Conservation (phyloP, 2,329 filamentous ascomycete genomes). For the Coleophoma cylindrospora region DNA sequence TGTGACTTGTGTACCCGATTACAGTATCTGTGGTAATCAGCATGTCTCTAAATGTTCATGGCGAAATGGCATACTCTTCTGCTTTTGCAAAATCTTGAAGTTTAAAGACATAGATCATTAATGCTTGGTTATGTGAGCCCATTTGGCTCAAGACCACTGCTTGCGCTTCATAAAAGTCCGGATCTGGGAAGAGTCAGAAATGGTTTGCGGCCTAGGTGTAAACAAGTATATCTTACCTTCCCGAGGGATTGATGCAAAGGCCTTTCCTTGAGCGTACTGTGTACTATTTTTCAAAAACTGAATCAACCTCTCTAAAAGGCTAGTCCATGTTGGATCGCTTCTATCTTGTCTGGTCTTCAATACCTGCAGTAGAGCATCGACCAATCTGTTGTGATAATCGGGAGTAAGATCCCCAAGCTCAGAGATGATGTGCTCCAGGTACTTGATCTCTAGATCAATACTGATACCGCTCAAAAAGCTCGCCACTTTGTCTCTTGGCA, state of each 20-base stretch:
- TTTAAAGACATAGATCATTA: constrained; percentile 98
- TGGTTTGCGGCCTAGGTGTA: not conserved
- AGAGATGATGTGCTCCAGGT: constrained; percentile 85
- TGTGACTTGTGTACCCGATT: constrained; percentile 72
- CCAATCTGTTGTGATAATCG: constrained; percentile 80
- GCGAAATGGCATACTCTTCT: constrained; percentile 65
- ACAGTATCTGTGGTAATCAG: constrained; percentile 61
- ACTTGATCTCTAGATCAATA: constrained; percentile 66
- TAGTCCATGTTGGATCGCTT: constrained; percentile 45
- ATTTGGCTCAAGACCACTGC: constrained; percentile 92
- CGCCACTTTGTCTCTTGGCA: constrained; percentile 73
- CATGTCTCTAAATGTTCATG: not conserved
- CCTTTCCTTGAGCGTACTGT: constrained; percentile 75
- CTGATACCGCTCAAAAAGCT: constrained; percentile 70
- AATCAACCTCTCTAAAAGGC: constrained; percentile 63
- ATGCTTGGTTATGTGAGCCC: constrained; percentile 88
- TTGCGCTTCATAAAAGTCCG: constrained; percentile 81
- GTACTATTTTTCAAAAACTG: constrained; percentile 70
- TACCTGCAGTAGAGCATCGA: constrained; percentile 62
- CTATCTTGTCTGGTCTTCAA: constrained; percentile 30
- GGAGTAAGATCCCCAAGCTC: constrained; percentile 82
- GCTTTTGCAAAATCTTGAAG: constrained; percentile 82
- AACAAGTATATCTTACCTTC: constrained; percentile 54
- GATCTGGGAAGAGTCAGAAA: constrained; percentile 46
- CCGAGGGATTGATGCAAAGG: constrained; percentile 71